Percentiles rank a stretch among this genome's conserved stretches.
phyloP scores from a whole-genome alignment of 2,329 filamentous ascomycete species.

The Beauveria varroae region DNA sequence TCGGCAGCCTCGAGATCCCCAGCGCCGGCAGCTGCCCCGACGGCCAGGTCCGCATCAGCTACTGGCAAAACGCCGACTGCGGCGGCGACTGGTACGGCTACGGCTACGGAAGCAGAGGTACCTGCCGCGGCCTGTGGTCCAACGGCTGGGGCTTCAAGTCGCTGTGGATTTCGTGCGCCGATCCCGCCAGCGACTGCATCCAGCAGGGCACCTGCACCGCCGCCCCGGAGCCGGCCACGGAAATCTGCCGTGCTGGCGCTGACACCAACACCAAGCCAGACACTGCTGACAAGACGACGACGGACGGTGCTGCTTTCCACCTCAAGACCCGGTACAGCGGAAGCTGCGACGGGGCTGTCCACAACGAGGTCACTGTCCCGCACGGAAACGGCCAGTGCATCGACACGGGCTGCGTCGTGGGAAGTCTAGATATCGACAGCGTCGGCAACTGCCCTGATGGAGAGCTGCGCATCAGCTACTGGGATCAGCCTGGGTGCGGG shows the following conservation, averaged over 20 bases:
- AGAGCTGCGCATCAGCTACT: slow-evolving; percentile 3
- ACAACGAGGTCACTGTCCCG: neutral
- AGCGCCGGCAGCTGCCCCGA: neutral
- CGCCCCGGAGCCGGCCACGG: neutral
- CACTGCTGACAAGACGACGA: too few species aligned
- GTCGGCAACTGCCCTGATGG: neutral
- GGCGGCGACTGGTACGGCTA: slow-evolving; percentile 4
- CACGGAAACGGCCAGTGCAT: neutral
- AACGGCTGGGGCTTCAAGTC: slow-evolving; percentile 1
- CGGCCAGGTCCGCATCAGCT: slow-evolving; percentile 5
- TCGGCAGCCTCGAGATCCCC: slow-evolving; percentile 2
- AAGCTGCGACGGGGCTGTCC: neutral
- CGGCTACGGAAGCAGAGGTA: neutral
- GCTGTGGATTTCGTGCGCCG: neutral
- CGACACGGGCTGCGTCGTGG: neutral
- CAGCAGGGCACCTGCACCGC: neutral
- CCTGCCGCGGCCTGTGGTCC: neutral
- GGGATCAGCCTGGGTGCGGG: neutral
- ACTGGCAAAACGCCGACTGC: slow-evolving; percentile 1
- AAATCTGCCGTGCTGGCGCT: too few species aligned
- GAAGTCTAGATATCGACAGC: neutral
- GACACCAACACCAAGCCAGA: too few species aligned
- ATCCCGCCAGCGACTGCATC: neutral
- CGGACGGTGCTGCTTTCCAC: neutral
- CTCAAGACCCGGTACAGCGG: neutral